These are phyloP conservation scores for Candida anutae DNA, from an alignment of 1,139 yeast species.

Conservation along the genomic window DNA sequence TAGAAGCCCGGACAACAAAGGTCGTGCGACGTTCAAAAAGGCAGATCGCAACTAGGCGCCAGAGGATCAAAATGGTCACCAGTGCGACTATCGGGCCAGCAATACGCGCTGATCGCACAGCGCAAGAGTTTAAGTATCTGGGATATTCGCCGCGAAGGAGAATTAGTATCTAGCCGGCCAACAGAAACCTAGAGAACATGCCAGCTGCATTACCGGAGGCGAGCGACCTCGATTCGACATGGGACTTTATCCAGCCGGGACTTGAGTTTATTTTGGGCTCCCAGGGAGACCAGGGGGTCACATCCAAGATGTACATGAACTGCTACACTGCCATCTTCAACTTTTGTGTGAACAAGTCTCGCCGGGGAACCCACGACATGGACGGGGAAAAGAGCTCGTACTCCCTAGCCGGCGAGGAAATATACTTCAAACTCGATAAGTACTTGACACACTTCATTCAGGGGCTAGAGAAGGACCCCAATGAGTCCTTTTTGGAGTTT, in stretches of 20 bases:
- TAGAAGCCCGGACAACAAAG: too few relatives aligned
- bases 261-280: constrained; percentile 63
- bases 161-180: too few relatives aligned
- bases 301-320: constrained; percentile 66
- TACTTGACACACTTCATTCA: constrained; percentile 60
- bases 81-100: too few relatives aligned
- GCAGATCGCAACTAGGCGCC: too few relatives aligned
- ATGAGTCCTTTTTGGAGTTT: constrained; percentile 71
- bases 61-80: too few relatives aligned
- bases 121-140: too few relatives aligned
- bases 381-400: constrained; percentile 21
- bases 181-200: too few relatives aligned
- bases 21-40: too few relatives aligned
- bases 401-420: constrained; percentile 77
- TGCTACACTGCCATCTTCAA: constrained; percentile 84
- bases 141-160: too few relatives aligned
- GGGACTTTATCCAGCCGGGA: constrained; percentile 74
- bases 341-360: constrained; percentile 81
- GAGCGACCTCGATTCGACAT: constrained; percentile 60
- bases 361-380: constrained; percentile 26
- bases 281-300: constrained; percentile 55
- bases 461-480: constrained; percentile 39
- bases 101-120: too few relatives aligned
- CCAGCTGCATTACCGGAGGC: constrained; percentile 14
- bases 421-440: constrained; percentile 62